Conservation (phyloP, 139 green algal genomes). For the Yamagishiella unicocca region DNA sequence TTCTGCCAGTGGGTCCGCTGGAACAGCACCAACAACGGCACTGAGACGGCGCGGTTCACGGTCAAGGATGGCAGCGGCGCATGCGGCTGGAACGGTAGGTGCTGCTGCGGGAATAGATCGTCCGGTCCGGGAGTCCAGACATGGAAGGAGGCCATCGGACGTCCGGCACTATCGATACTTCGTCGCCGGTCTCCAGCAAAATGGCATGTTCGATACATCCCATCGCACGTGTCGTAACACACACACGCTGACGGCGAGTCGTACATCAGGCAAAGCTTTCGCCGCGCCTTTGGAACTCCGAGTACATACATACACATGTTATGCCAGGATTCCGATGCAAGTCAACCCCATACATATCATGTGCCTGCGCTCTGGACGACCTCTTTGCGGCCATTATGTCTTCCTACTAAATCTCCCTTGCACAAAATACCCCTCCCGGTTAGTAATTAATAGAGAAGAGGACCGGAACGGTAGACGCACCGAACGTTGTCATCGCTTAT, state of each 20-base stretch:
- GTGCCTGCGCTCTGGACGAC: background rate
- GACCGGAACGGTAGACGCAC: too few species aligned
- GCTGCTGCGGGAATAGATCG: background rate
- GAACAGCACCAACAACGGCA: background rate
- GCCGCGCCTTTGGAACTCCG: background rate
- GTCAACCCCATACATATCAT: background rate
- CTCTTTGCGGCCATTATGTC: background rate
- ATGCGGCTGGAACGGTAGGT: background rate
- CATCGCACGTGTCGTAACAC: too few species aligned
- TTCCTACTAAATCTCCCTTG: too few species aligned
- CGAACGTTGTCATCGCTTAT: too few species aligned
- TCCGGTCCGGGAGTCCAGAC: background rate
- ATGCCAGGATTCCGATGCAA: background rate
- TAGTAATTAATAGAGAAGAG: too few species aligned
- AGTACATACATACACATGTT: background rate
- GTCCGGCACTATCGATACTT: background rate
- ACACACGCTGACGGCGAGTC: too few species aligned
- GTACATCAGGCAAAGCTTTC: background rate
- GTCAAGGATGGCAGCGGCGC: background rate
- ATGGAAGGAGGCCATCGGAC: background rate
- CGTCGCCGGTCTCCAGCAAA: background rate
- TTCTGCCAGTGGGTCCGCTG: conserved; percentile 13
- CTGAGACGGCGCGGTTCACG: background rate
- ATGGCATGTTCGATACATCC: too few species aligned
- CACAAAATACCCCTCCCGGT: too few species aligned